Evolutionary conservation across 2,329 filamentous ascomycete genomes (phyloP).

Genomic region (Phaeosphaeriaceae sp.): DNA sequence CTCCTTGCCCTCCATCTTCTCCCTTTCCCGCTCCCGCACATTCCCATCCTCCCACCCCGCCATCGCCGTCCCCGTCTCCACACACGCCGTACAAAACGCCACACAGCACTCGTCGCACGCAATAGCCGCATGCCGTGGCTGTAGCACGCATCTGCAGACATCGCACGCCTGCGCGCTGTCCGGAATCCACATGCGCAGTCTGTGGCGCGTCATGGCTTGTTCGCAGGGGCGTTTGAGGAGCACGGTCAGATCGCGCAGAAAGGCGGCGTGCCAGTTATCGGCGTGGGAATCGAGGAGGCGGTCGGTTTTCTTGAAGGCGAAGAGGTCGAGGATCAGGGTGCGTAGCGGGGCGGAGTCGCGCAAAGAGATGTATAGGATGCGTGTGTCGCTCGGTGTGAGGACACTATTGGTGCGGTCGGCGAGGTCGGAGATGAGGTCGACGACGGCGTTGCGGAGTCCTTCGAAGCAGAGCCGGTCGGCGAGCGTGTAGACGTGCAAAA

Average conservation of each 20-base stretch:
- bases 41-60: slow-evolving; percentile 41
- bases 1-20: slow-evolving; percentile 21
- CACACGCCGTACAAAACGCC: slow-evolving; percentile 52
- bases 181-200: slow-evolving; percentile 49
- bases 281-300: slow-evolving; percentile 54
- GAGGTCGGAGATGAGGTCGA: slow-evolving; percentile 53
- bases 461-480: slow-evolving; percentile 57
- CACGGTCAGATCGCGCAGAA: slow-evolving; percentile 56
- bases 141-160: slow-evolving; percentile 46
- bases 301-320: slow-evolving; percentile 62
- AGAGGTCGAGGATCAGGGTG: slow-evolving; percentile 56
- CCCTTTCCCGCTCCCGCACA: slow-evolving; percentile 16
- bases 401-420: slow-evolving; percentile 59
- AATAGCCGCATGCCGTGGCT: slow-evolving; percentile 47
- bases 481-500: slow-evolving; percentile 56
- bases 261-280: slow-evolving; percentile 57
- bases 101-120: slow-evolving; percentile 51
- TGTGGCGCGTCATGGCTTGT: slow-evolving; percentile 52
- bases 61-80: slow-evolving; percentile 40
- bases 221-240: slow-evolving; percentile 54
- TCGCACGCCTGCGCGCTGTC: slow-evolving; percentile 47
- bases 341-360: slow-evolving; percentile 49
- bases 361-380: slow-evolving; percentile 56
- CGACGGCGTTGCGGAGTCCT: slow-evolving; percentile 53
- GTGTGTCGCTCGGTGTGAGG: slow-evolving; percentile 57